Base-by-base conservation (phyloP, 2,329 filamentous ascomycete species). In the Nemania serpens region DNA sequence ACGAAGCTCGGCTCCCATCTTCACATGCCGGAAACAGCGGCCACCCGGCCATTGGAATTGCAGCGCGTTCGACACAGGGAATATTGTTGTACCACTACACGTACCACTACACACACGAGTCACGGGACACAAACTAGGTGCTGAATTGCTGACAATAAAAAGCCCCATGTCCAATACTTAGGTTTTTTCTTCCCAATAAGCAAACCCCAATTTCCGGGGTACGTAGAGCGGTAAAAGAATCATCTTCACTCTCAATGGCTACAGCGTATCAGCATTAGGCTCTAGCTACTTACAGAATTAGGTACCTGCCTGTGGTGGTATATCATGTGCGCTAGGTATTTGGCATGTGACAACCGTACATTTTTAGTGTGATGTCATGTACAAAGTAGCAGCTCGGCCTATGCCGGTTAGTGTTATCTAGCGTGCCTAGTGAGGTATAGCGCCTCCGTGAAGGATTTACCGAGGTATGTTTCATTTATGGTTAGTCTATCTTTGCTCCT, bases 21-120 rank as follows among this genome's bases (percentile, higher is more conserved):
- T 64, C 62, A 64, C 62, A 64, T 64, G 62, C 55, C 37, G 54
- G 54, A 60, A 63, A 60, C 60, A 60, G 60, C 60, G 42, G 25
- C 41, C 15, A 36, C 41, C 15, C 15, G 4, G 11, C 15, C 36
- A n/a, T n/a, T 13, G 36, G 36, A n/a, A 39, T 39, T 12, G 36
- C 11, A 10, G 11, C 4, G 11, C 4, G 36, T 39, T 13, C 36
- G 11, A n/a, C 7, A 7, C 25, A 29, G 7, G 25, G 25, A 29
- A 29, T 7, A 29, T 29, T 29, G 25, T 29, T 29, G 25, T n/a
- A 29, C 43, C 43, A n/a, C n/a, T n/a, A n/a, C n/a, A n/a, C n/a
- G n/a, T n/a, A n/a, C n/a, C n/a, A n/a, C n/a, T n/a, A n/a, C n/a
- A n/a, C n/a, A n/a, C n/a, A 59, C 62, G 62, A 63, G 58, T 39